Base-by-base conservation (phyloP, 179 eudicot species). In the Sideroxylon spinosum region DNA sequence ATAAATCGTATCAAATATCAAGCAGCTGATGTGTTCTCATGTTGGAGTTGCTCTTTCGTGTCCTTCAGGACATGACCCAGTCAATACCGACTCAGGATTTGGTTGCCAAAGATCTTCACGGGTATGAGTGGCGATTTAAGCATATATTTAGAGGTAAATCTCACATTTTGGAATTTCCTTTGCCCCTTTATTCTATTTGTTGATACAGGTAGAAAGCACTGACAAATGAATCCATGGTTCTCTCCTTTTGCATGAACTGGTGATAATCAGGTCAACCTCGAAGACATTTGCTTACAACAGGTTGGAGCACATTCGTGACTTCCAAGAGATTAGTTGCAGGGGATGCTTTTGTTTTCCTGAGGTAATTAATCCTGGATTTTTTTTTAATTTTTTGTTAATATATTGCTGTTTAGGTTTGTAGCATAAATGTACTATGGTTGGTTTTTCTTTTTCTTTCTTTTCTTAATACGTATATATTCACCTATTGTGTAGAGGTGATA, bases 251-350 rank as follows among this genome's bases (percentile, higher is more conserved):
- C 44, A 16, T 59, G 8, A 22, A 14, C 71, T 44, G 64, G 61
- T 61, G 50, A 61, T 80, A 57, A 28, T 75, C 87, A 94, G 97
- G 98, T 79, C 97, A 93, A 81, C 98, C 98, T 2, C 87, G 94
- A 64, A 87, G 98, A 78, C 97, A 94, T 84, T 87, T 94, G 85
- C 91, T 94, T n/a, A 94, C 98, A n/a, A 93, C 97, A 25, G 98
- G 98, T 53, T 93, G 97, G 97, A 94, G 98, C 79, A 90, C 91
- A 9, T 93, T 93, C 83, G 95, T 91, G 29, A 89, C 93, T 78
- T 88, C 93, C 22, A 95, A 95, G 84, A 87, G 93, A 88, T 88
- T 93, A 85, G 90, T 78, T 25, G 97, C 98, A 4, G 97, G 97
- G 62, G 97, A 95, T 85, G 88, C 91, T 61, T 93, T 95, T 88